Evolutionary conservation across 202 grass and related monocot genomes (phyloP), one percentile per base, ranked within the genome.

Genomic region (Panicum virgatum): DNA sequence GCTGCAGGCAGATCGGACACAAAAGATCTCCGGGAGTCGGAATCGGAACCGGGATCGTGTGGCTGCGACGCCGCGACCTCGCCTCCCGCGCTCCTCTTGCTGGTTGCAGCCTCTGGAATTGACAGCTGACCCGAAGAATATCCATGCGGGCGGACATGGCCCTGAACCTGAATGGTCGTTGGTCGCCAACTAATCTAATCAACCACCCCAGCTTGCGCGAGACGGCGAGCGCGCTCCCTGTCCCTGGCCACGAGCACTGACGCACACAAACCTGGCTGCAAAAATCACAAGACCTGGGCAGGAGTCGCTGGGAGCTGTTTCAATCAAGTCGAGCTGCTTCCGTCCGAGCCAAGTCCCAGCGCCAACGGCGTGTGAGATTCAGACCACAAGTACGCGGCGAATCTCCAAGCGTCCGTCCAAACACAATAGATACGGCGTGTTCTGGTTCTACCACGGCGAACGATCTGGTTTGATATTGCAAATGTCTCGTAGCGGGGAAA

Each of bases 51-150:
- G 3, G 46, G 5, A 61, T 51, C 47, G 50, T 80, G 82, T 89
- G 87, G 86, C 9, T 22, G 81, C 81, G 62, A 88, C 60, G 68
- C 75, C 69, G 69, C 47, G 75, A 38, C 13, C 62, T 45, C 67
- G 11, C 38, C n/a, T 44, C 22, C 39, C n/a, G 52, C 65, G 43
- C 54, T 70, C 48, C 60, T 47, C 57, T 14, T 34, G 29, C 50
- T 9, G 14, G 46, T 44, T 12, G 44, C 75, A n/a, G 18, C 19
- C 37, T 5, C 32, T 34, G 78, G 64, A 62, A 61, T 51, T 36
- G 79, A 69, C 54, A 20, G 39, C 12, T 26, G 46, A 56, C 23
- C 85, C 0, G 52, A 53, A 77, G 73, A 45, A n/a, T n/a, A n/a
- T 86, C n/a, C 61, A 0, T 48, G 39, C 68, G 70, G 68, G 20